phyloP scores from a whole-genome alignment of 106 monocot genomes.

The Allium sativum region DNA sequence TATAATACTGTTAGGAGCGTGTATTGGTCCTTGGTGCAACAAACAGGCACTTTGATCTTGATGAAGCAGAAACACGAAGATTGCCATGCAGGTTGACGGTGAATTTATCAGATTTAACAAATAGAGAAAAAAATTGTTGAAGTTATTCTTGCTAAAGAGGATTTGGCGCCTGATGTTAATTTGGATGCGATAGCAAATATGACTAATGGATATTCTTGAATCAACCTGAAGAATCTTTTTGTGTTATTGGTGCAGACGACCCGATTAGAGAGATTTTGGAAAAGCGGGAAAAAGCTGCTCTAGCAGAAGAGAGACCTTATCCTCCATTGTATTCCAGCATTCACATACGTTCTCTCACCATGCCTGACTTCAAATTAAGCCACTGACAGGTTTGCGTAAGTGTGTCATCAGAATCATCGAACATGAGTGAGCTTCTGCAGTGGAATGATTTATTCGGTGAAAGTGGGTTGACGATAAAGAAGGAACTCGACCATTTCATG shows the following conservation, averaged over 20 bases:
- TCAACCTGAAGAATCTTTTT: constrained; percentile 76
- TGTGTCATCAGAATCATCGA: too few relatives aligned
- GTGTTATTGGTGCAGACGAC: constrained; percentile 72
- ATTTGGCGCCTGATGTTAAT: constrained; percentile 45
- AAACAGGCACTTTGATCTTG: too few relatives aligned
- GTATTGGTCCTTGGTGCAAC: too few relatives aligned
- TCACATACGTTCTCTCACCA: constrained; percentile 56
- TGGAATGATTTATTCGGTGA: too few relatives aligned
- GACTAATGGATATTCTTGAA: constrained; percentile 98
- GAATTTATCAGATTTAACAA: constrained; percentile 64
- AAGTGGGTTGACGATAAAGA: too few relatives aligned
- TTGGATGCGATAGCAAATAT: constrained; percentile 70
- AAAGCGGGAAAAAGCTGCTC: constrained; percentile 65
- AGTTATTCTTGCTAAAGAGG: constrained; percentile 85
- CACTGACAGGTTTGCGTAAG: constrained; percentile 66
- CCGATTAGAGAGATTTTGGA: constrained; percentile 83
- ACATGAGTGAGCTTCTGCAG: too few relatives aligned
- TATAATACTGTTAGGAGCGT: too few relatives aligned
- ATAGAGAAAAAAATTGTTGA: constrained; percentile 70
- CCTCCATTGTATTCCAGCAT: constrained; percentile 37
- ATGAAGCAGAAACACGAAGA: background rate
- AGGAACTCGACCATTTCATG: too few relatives aligned
- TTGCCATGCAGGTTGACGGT: constrained; percentile 61
- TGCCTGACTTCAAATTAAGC: constrained; percentile 70
- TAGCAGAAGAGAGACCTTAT: constrained; percentile 49